Base-by-base conservation (phyloP, 2,329 filamentous ascomycete genomes). In the Whalleya microplaca region DNA sequence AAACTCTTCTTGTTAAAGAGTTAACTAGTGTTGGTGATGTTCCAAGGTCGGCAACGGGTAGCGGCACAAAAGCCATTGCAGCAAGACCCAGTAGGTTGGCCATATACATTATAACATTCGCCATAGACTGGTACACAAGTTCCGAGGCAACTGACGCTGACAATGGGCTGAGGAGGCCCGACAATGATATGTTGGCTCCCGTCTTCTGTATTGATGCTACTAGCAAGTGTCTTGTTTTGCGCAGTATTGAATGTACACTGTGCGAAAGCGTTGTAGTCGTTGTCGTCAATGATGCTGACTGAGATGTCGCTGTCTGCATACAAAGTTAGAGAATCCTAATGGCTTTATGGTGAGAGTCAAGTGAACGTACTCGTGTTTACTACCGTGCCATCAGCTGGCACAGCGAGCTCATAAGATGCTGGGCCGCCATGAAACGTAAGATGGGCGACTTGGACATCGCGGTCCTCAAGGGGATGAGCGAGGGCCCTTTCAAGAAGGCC, bases 371-470 rank as follows among this genome's bases (percentile, higher is more conserved):
- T 72, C 19, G 77, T 80, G 3, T 61, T 43, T 49, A 75, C 59
- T 1, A 68, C 55, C 2, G 64, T 67, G 23, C 78, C 77, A 53
- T 82, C 74, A 6, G 76, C 75, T 9, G 73, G 72, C 21, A 83
- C 71, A 19, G 61, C 55, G 51, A 83, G 64, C 1, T 71, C 58
- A 64, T 80, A 81, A 2, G 69, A 68, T 16, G 71, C 72, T 7
- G 77, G 72, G 2, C 72, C 76, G 37, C 72, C 75, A 61, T 77
- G 72, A 63, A 82, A 80, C 19, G 66, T 77, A 47, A 82, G 70
- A 56, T 78, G 71, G 3, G 76, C 75, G 5, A 72, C 73, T 43
- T 76, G 73, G 16, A 68, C 59, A 41, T 62, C 65, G 20, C 66
- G 63, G 1, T 64, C 55, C 37, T 72, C 68, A 10, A 68, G 21